Evolutionary conservation across 83 land plant genomes (phyloP).

Genomic region (Picea abies): DNA sequence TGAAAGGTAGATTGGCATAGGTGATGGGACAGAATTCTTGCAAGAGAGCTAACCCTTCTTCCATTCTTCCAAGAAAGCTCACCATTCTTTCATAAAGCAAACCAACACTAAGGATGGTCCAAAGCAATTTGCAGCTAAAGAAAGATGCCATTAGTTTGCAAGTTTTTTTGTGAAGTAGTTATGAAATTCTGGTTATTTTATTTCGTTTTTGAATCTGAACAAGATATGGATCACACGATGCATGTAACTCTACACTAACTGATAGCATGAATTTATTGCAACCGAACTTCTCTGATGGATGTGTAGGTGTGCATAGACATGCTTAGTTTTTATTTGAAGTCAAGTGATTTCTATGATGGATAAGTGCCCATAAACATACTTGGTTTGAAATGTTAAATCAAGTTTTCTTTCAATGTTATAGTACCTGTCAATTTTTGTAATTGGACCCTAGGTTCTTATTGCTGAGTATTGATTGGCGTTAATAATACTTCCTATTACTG

Average conservation of each 20-base stretch:
- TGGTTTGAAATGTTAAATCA: no score
- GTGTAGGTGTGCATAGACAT: background rate
- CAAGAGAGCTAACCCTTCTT: background rate
- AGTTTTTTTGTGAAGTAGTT: background rate
- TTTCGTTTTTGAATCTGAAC: background rate
- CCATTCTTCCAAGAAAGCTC: background rate
- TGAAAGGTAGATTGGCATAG: background rate
- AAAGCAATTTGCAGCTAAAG: background rate
- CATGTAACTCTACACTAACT: background rate
- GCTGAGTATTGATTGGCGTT: background rate
- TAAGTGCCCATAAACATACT: background rate
- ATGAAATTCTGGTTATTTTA: background rate
- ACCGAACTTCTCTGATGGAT: background rate
- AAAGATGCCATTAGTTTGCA: background rate
- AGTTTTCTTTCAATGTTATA: no score
- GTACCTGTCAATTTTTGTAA: background rate
- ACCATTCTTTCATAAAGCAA: background rate
- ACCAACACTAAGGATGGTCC: background rate
- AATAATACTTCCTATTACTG: background rate
- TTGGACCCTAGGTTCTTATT: background rate
- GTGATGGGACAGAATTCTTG: no score
- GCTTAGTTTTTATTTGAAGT: no score
- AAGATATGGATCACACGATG: background rate
- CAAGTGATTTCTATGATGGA: background rate
- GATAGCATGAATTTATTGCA: background rate